These are phyloP conservation scores for Trypanosoma platydactyli DNA, from an alignment of 208 protist species.

Conservation along the genomic window DNA sequence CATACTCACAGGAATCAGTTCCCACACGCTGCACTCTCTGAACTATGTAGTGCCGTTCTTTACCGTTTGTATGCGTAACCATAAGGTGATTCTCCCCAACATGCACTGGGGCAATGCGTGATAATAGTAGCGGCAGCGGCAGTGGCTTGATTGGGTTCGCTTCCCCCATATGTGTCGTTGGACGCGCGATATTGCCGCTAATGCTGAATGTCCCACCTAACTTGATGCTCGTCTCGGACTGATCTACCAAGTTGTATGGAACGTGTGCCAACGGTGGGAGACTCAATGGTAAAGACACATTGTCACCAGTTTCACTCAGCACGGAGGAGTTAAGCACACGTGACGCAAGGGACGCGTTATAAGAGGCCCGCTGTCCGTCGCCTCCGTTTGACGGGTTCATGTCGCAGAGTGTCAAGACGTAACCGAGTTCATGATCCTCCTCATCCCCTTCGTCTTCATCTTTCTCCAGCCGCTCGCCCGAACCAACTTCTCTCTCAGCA, in stretches of 20 bases:
- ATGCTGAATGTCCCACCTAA: neutral
- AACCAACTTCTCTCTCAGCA: neutral
- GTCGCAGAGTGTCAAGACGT: conserved; percentile 73
- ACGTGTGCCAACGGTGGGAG: no score
- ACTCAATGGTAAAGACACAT: no score
- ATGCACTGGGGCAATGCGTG: conserved; percentile 42
- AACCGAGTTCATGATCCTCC: conserved; percentile 62
- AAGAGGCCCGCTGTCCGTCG: neutral
- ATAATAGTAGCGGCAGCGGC: conserved; percentile 74
- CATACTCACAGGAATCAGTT: conserved; percentile 75
- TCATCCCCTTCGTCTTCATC: conserved; percentile 22
- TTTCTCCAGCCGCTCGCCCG: no score
- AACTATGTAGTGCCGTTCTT: conserved; percentile 58
- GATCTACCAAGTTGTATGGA: no score
- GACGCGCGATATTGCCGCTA: neutral
- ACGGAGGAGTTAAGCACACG: neutral
- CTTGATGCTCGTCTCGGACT: no score
- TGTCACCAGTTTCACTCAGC: neutral
- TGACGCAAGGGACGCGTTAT: neutral
- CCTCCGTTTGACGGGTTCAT: conserved; percentile 23
- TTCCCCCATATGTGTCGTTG: neutral
- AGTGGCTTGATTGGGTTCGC: conserved; percentile 56
- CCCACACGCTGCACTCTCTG: conserved; percentile 54
- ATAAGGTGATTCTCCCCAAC: conserved; percentile 79
- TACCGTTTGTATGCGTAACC: conserved; percentile 66